Evolutionary conservation across 2,329 filamentous ascomycete species (phyloP).

Genomic region (Pyricularia pennisetigena): DNA sequence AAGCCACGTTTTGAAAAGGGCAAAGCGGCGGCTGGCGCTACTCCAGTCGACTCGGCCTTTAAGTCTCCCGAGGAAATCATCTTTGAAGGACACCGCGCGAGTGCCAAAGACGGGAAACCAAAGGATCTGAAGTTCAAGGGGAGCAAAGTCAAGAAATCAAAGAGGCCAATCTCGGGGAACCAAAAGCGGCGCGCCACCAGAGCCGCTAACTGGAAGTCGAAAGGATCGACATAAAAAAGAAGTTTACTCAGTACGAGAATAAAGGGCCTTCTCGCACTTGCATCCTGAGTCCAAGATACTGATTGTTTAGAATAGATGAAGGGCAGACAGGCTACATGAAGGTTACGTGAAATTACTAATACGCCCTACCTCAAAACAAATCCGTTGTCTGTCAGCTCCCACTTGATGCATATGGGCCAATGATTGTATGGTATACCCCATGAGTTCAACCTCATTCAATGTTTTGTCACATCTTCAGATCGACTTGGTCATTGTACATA

Average conservation of each 20-base stretch:
- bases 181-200: constrained; percentile 18
- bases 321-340: background rate
- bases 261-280: background rate
- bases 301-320: background rate
- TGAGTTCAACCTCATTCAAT: background rate
- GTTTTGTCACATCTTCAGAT: background rate
- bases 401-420: background rate
- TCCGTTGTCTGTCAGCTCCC: background rate
- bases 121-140: constrained; percentile 50
- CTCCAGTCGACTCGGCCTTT: constrained; percentile 15
- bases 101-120: constrained; percentile 52
- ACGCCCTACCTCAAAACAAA: background rate
- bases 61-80: constrained; percentile 61
- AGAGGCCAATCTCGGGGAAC: constrained; percentile 34
- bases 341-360: background rate
- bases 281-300: background rate
- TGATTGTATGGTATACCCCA: no score
- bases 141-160: constrained; percentile 33
- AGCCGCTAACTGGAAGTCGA: constrained; percentile 10
- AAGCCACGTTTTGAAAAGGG: constrained; percentile 18
- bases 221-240: constrained; percentile 1
- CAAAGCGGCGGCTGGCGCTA: constrained; percentile 2
- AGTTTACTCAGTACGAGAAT: background rate
- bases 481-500: background rate
- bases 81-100: constrained; percentile 75